These are phyloP conservation scores for Planoprotostelium fungivorum DNA, from an alignment of 78 protist species.

Conservation along the genomic window DNA sequence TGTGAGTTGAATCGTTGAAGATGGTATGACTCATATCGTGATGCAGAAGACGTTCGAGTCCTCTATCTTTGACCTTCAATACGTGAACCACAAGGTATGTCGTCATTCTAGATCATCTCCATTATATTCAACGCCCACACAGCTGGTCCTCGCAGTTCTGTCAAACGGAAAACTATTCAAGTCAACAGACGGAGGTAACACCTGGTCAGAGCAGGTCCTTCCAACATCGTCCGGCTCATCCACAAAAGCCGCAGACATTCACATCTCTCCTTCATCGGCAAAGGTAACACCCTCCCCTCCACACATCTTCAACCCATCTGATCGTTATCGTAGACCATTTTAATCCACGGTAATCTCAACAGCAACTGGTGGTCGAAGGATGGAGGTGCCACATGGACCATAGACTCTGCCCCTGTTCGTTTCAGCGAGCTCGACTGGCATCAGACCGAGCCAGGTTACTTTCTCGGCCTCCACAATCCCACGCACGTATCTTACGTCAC, in stretches of 20 bases:
- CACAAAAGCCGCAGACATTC: neutral
- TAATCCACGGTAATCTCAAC: neutral
- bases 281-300: neutral
- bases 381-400: neutral
- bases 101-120: neutral
- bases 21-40: too few species aligned
- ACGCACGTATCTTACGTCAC: neutral
- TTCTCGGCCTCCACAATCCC: neutral
- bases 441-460: neutral
- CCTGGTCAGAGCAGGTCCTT: neutral
- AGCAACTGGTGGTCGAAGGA: neutral
- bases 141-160: neutral
- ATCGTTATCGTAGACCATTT: neutral
- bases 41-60: too few species aligned
- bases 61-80: slow-evolving; percentile 1
- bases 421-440: neutral
- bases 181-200: neutral
- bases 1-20: too few species aligned
- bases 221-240: neutral
- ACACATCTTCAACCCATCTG: neutral
- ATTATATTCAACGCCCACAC: neutral
- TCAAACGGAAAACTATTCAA: neutral
- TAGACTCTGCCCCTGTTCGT: neutral
- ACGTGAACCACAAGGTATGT: neutral
- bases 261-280: too few species aligned